phyloP scores from a whole-genome alignment of 176 grass and related monocot genomes.

The Juncus inflexus region DNA sequence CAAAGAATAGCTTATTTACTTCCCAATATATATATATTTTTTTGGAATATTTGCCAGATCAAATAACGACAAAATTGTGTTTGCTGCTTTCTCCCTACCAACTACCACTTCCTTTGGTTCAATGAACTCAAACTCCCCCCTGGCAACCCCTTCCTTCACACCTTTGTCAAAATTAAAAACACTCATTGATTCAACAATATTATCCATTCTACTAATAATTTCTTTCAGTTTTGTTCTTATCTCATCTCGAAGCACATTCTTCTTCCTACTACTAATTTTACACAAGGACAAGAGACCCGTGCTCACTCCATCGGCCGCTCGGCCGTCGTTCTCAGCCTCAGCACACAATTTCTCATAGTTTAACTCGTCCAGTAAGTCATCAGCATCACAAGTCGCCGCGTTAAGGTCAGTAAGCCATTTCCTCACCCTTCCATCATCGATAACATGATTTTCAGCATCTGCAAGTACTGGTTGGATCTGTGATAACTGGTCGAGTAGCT shows the following conservation, averaged over 20 bases:
- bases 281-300: not conserved
- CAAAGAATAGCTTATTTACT: no score
- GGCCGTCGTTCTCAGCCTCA: not conserved
- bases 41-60: no score
- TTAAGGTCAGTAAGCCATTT: not conserved
- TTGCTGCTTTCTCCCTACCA: not conserved
- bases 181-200: not conserved
- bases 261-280: not conserved
- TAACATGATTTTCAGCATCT: not conserved
- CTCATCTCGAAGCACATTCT: not conserved
- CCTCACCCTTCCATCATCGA: not conserved
- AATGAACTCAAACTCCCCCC: no score
- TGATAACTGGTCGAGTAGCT: not conserved
- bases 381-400: not conserved
- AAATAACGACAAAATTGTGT: not conserved
- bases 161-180: not conserved
- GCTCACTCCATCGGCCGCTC: not conserved
- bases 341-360: not conserved
- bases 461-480: not conserved
- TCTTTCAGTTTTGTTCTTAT: not conserved
- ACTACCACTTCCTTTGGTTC: not conserved
- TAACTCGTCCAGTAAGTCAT: slow-evolving; percentile 3
- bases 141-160: not conserved
- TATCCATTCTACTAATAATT: not conserved
- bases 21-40: no score